A percentile compares a stretch with the other conserved stretches of the same genome.
Evolutionary conservation across 2,329 filamentous ascomycete species (phyloP).

Genomic region (Talaromyces amestolkiae): DNA sequence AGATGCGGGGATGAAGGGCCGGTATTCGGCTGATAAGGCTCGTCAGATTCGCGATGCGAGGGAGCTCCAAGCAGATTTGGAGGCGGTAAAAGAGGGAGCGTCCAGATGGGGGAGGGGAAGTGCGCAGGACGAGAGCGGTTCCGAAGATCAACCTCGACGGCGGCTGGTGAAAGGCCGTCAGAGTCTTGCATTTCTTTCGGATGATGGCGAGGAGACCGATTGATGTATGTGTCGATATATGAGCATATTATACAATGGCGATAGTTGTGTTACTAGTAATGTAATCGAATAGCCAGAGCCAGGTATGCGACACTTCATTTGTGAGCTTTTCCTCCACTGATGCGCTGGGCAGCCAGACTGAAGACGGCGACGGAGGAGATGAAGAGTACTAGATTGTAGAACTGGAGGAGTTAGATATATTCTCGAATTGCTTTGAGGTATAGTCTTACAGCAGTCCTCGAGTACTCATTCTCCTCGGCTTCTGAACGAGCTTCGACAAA

Average conservation of each 20-base stretch:
- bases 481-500: constrained; percentile 94
- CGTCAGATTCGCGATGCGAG: constrained; percentile 81
- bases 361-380: constrained; percentile 95
- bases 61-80: constrained; percentile 79
- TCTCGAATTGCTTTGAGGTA: constrained; percentile 18
- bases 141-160: constrained; percentile 38
- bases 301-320: constrained; percentile 3
- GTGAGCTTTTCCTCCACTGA: constrained; percentile 54
- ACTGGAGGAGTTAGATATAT: constrained; percentile 49
- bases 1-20: constrained; percentile 82
- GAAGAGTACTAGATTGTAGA: constrained; percentile 95
- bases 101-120: constrained; percentile 67
- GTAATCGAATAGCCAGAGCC: background rate
- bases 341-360: constrained; percentile 85
- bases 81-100: constrained; percentile 79
- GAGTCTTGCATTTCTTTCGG: constrained; percentile 60
- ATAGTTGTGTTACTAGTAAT: background rate
- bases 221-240: constrained; percentile 26
- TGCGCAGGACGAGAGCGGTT: constrained; percentile 43
- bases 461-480: constrained; percentile 90
- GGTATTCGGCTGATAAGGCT: constrained; percentile 82
- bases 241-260: background rate
- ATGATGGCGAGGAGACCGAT: constrained; percentile 64
- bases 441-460: constrained; percentile 75
- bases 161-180: constrained; percentile 44